Conservation (phyloP, 768 basidiomycete genomes). For the Hydnum rufescens region DNA sequence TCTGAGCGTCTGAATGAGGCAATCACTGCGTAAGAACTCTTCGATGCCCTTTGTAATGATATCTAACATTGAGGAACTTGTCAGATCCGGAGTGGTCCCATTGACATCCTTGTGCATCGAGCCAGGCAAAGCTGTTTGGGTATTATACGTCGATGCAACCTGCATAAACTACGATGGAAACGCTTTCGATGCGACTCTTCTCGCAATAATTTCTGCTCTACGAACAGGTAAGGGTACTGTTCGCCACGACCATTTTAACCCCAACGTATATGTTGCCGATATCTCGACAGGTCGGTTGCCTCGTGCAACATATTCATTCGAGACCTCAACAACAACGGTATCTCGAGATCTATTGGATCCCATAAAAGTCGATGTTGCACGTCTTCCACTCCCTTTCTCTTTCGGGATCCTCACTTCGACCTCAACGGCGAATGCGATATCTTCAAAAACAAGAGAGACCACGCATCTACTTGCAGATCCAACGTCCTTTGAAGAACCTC, state of each 20-base stretch:
- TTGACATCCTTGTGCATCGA: slow-evolving; percentile 59
- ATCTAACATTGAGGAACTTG: neutral
- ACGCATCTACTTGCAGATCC: slow-evolving; percentile 55
- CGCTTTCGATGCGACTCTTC: slow-evolving; percentile 70
- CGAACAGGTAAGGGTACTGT: slow-evolving; percentile 48
- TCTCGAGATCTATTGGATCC: slow-evolving; percentile 29
- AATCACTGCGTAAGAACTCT: too few relatives aligned
- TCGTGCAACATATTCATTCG: slow-evolving; percentile 48
- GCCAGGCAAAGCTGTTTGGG: slow-evolving; percentile 67
- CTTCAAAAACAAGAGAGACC: slow-evolving; percentile 23
- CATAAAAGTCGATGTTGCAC: slow-evolving; percentile 24
- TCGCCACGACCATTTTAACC: too few relatives aligned
- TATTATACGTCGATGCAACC: slow-evolving; percentile 82
- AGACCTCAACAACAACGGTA: slow-evolving; percentile 41
- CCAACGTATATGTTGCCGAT: neutral
- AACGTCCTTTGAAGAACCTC: slow-evolving; percentile 75
- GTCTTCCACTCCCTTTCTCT: slow-evolving; percentile 31
- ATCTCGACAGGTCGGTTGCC: slow-evolving; percentile 24
- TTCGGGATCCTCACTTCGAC: slow-evolving; percentile 52
- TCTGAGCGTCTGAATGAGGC: slow-evolving; percentile 66
- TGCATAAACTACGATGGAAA: slow-evolving; percentile 99
- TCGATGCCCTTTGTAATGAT: slow-evolving; percentile 27
- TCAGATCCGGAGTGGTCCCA: slow-evolving; percentile 46
- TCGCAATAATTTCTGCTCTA: slow-evolving; percentile 76
- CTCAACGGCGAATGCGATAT: neutral